Base-by-base conservation (phyloP, 495 filamentous ascomycete genomes). In the Cetradonia linearis region DNA sequence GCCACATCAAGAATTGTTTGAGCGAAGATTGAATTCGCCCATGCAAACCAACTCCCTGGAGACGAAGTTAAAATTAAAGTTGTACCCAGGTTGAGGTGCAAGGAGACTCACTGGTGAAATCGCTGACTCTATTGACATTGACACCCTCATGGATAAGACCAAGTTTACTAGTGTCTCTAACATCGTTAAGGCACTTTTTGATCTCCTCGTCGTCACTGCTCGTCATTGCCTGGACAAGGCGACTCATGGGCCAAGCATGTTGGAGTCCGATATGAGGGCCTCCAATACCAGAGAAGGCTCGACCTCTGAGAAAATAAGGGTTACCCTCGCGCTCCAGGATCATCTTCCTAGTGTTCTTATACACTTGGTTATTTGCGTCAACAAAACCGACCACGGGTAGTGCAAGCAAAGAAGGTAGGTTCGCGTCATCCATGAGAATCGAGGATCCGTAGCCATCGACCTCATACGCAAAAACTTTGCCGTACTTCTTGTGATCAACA, bases 211-310 rank as follows among this genome's bases (percentile, higher is more conserved):
- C 91, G 56, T 93, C 79, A 50, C 92, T 79, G n/a, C 83, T 87
- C 3, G 93, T 99, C 79, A 90, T 86, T 27, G 88, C 88, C 73
- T 96, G 89, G 5, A 96, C 79, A 14, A 99, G 78, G 58, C 95
- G 76, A 64, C 87, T 92, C 87, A 99, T 95, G 2, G 93, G 93
- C 93, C 93, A 99, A n/a, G 91, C 92, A 60, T 95, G 85, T 65
- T 82, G 73, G 49, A 93, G 78, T 6, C 94, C 94, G 67, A 95
- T 71, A 61, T 82, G 84, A 13, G 84, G 84, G 68, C 89, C 93
- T 46, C 94, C 93, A 61, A 99, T 95, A 2, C 94, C 93, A 44
- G 82, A 74, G 69, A 97, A 96, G 5, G 79, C 81, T n/a, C 72
- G 74, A 2, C 93, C 94, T 13, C 74, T 80, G 18, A 99, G 76